Percentiles rank a stretch among this genome's conserved stretches.
Evolutionary conservation across 129 eudicot species (phyloP).

Genomic region (Flaveria brownii): DNA sequence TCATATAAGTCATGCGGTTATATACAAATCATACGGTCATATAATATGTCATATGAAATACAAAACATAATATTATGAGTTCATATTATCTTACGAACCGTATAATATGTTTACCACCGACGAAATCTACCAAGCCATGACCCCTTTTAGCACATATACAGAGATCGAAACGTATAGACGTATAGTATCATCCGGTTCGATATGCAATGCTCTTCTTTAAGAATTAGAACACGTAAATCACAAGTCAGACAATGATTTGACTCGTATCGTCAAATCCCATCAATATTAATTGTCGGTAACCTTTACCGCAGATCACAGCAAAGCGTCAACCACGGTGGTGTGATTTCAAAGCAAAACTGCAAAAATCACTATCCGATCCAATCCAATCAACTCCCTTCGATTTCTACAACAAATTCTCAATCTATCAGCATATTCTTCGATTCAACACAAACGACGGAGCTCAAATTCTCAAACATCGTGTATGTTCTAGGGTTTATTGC

Average conservation of each 20-base stretch:
- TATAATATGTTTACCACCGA: too few species aligned
- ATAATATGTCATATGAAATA: too few species aligned
- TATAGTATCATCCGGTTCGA: too few species aligned
- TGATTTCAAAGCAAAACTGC: constrained; percentile 27
- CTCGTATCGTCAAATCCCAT: constrained; percentile 4
- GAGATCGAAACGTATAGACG: too few species aligned
- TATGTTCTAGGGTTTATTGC: constrained; percentile 39
- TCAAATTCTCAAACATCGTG: background rate
- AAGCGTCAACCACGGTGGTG: constrained; percentile 29
- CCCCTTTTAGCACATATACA: too few species aligned
- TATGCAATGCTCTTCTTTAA: background rate
- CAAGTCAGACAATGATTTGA: constrained; percentile 34
- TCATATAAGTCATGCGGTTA: too few species aligned
- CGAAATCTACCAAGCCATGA: too few species aligned
- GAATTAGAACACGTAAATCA: constrained; percentile 13
- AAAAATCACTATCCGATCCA: constrained; percentile 13
- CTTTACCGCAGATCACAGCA: constrained; percentile 39
- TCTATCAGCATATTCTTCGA: constrained; percentile 34
- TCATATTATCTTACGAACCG: too few species aligned
- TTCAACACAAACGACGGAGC: constrained; percentile 1
- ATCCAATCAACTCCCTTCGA: background rate
- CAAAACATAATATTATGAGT: too few species aligned
- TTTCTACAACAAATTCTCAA: constrained; percentile 25
- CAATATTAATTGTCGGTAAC: constrained; percentile 31
- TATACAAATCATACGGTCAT: too few species aligned